These are phyloP conservation scores for Boletus tomentosulus DNA, from an alignment of 768 basidiomycete species.

Conservation along the genomic window DNA sequence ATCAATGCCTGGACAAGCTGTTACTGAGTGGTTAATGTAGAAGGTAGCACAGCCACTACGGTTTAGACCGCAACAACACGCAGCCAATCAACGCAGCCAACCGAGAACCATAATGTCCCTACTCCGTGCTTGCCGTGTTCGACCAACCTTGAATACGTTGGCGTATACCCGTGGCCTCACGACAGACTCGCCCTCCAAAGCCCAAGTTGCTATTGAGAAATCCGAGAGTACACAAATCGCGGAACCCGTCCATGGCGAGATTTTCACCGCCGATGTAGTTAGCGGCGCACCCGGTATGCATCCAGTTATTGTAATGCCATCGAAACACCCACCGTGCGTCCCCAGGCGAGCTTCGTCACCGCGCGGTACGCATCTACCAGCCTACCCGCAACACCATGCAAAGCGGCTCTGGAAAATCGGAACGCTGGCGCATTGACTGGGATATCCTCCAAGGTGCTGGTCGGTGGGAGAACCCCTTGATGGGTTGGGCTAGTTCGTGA, in stretches of 20 bases:
- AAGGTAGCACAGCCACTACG: conserved; percentile 20
- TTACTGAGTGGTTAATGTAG: too few relatives aligned
- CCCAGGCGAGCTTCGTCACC: conserved; percentile 78
- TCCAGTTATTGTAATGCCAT: too few relatives aligned
- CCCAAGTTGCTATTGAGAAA: conserved; percentile 18
- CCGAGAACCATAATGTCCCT: conserved; percentile 52
- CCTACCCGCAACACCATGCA: conserved; percentile 95
- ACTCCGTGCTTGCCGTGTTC: conserved; percentile 42
- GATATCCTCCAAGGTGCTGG: conserved; percentile 86
- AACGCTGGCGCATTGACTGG: conserved; percentile 93
- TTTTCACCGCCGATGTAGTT: conserved; percentile 74
- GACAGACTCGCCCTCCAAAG: conserved; percentile 18
- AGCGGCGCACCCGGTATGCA: conserved; percentile 81
- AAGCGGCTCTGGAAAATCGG: conserved; percentile 79
- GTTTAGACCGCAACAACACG: conserved; percentile 2
- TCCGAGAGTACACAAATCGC: conserved; percentile 35
- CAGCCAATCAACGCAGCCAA: background rate
- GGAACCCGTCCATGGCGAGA: conserved; percentile 49
- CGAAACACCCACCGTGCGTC: background rate
- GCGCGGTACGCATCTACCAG: conserved; percentile 87
- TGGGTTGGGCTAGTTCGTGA: conserved; percentile 96
- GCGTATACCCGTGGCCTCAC: conserved; percentile 17
- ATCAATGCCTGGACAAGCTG: too few relatives aligned
- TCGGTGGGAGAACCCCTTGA: conserved; percentile 96
- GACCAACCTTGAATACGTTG: conserved; percentile 14